Evolutionary conservation across 352 stramenopile species (phyloP).

Genomic region (Phytopythium ostracodes): DNA sequence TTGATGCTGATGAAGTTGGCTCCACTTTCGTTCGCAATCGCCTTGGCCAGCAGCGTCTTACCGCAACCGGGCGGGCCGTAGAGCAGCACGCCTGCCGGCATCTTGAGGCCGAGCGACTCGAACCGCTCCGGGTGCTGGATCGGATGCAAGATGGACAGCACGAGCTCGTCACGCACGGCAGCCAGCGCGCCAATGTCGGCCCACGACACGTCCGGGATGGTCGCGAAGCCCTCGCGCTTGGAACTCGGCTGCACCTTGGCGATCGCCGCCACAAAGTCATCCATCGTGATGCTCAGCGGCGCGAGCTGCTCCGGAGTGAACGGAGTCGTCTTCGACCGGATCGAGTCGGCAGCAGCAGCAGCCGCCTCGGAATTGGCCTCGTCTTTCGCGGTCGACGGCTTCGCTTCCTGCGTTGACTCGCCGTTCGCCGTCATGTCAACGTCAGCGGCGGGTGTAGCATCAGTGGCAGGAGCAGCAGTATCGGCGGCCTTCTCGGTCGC

Average conservation of each 20-base stretch:
- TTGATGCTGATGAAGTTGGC: conserved; percentile 99
- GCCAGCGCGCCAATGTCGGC: conserved; percentile 95
- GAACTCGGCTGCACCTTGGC: conserved; percentile 97
- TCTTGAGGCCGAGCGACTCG: conserved; percentile 92
- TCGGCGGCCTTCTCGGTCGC: conserved; percentile 4
- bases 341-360: conserved; percentile 47
- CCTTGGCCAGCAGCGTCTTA: conserved; percentile 99
- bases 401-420: neutral
- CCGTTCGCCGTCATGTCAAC: conserved; percentile 5
- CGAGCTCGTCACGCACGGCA: conserved; percentile 94
- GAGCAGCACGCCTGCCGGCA: conserved; percentile 96
- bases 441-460: neutral
- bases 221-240: conserved; percentile 98
- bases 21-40: conserved; percentile 96
- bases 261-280: conserved; percentile 95
- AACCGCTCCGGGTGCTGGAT: conserved; percentile 97
- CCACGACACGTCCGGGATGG: conserved; percentile 98
- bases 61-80: conserved; percentile 98
- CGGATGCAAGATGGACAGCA: conserved; percentile 95
- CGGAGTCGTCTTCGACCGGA: conserved; percentile 63
- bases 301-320: conserved; percentile 90
- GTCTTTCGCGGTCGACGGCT: neutral
- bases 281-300: conserved; percentile 94
- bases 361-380: conserved; percentile 12
- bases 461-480: conserved; percentile 5